Base-by-base conservation (phyloP, 306 rosid genomes). In the Quercus agrifolia region DNA sequence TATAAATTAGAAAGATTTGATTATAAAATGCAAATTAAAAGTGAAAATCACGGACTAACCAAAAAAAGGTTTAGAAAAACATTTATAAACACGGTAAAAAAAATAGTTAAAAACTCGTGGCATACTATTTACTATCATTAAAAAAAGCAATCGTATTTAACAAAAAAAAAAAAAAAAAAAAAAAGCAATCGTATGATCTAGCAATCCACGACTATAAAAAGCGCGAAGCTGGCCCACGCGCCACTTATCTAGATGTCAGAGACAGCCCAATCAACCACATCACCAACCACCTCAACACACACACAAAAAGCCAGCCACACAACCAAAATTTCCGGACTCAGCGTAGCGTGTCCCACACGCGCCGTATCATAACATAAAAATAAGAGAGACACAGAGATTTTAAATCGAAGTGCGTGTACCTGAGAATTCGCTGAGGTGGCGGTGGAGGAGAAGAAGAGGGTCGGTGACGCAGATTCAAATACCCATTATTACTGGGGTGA, bases 401-500 rank as follows among this genome's bases (percentile, higher is more conserved):
- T 41, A 41, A 41, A 41, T 8, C 46, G 2, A 41, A 20, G 18
- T 2, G 51, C 2, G 7, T 3, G 51, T 63, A 91, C 97, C 97
- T 90, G 85, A 90, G 96, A 86, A 88, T 81, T 41, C 98, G 93
- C 56, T 89, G 89, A 74, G 87, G 79, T 15, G 81, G 93, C 70
- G 88, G 98, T 69, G 78, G 92, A 76, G 84, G 96, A 28, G 96
- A 96, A 31, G 96, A 92, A 71, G 85, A 75, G 4, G 93, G 89
- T 41, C 97, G 83, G 77, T 91, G 98, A 56, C 96, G 98, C 73
- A 94, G 97, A 85, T 92, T 94, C 35, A 87, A 84, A 79, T 90
- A 87, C 38, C 92, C 93, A 79, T 87, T 85, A 30, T 62, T 77
- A 41, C 70, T 79, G 25, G 86, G 56, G 28, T 88, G 80, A 55